Evolutionary conservation across 768 basidiomycete genomes (phyloP).

Genomic region (Exsudoporus frostii): DNA sequence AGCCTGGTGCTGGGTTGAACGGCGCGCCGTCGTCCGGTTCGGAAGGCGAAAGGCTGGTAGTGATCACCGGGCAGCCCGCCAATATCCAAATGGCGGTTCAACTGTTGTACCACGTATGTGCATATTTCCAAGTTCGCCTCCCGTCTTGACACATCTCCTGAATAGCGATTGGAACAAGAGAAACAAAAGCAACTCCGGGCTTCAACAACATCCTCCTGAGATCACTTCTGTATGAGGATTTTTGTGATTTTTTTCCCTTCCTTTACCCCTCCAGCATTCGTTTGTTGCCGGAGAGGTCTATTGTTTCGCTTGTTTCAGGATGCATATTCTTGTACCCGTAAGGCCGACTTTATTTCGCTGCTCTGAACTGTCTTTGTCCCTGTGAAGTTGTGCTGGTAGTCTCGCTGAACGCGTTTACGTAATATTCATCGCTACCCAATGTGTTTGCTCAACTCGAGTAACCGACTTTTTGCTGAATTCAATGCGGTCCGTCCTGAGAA

Average conservation of each 20-base stretch:
- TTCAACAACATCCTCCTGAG: slow-evolving; percentile 30
- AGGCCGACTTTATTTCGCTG: background rate
- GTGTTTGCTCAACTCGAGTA: background rate
- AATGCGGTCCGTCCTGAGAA: slow-evolving; percentile 68
- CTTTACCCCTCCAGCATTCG: background rate
- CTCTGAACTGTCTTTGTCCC: background rate
- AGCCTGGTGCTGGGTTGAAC: slow-evolving; percentile 81
- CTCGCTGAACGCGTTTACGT: slow-evolving; percentile 19
- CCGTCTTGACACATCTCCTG: slow-evolving; percentile 7
- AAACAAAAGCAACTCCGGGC: slow-evolving; percentile 76
- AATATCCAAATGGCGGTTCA: slow-evolving; percentile 98
- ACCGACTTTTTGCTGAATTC: background rate
- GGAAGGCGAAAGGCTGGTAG: slow-evolving; percentile 89
- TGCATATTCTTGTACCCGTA: slow-evolving; percentile 11
- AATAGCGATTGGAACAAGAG: slow-evolving; percentile 80
- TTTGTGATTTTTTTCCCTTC: background rate
- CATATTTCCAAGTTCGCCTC: background rate
- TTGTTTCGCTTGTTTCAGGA: slow-evolving; percentile 3
- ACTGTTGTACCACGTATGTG: slow-evolving; percentile 77
- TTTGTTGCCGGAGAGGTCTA: slow-evolving; percentile 2
- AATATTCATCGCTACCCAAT: slow-evolving; percentile 8
- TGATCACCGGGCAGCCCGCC: slow-evolving; percentile 91
- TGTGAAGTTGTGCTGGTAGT: background rate
- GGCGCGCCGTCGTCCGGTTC: slow-evolving; percentile 70
- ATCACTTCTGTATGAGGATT: background rate